Conservation (phyloP, 2,329 filamentous ascomycete species). For the Emydomyces testavorans region DNA sequence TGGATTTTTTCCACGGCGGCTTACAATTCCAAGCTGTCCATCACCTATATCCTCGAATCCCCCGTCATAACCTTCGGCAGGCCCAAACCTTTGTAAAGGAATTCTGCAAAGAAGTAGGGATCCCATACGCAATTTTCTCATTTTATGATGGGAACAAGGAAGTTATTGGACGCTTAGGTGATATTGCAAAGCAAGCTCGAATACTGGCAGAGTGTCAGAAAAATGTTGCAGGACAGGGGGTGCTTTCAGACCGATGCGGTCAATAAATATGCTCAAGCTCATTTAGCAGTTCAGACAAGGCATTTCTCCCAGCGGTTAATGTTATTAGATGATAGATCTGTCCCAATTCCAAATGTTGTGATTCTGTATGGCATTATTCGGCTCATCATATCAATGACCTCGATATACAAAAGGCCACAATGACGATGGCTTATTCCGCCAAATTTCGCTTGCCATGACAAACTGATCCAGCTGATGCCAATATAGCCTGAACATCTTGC, state of each 20-base stretch:
- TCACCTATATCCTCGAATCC: conserved; percentile 72
- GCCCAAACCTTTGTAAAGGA: conserved; percentile 65
- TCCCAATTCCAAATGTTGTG: no score
- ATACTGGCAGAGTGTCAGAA: conserved; percentile 66
- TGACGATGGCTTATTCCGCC: no score
- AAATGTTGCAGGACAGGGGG: conserved; percentile 16
- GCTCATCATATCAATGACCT: no score
- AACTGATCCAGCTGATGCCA: neutral
- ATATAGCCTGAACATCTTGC: neutral
- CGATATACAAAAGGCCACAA: no score
- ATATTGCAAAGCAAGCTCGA: conserved; percentile 67
- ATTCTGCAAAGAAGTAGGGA: conserved; percentile 70
- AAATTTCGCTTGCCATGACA: no score
- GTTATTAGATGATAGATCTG: no score
- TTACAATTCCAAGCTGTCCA: conserved; percentile 85
- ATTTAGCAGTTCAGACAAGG: no score
- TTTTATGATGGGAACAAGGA: conserved; percentile 75
- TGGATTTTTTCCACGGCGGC: conserved; percentile 81
- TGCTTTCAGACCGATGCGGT: conserved; percentile 22
- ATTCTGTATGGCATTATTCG: no score
- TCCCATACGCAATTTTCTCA: conserved; percentile 75
- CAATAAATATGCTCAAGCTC: no score
- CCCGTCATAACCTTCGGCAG: conserved; percentile 67
- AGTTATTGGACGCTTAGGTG: conserved; percentile 63
- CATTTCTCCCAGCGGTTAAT: no score